Evolutionary conservation across 176 grass and related monocot genomes (phyloP).

Genomic region (Avena eriantha): DNA sequence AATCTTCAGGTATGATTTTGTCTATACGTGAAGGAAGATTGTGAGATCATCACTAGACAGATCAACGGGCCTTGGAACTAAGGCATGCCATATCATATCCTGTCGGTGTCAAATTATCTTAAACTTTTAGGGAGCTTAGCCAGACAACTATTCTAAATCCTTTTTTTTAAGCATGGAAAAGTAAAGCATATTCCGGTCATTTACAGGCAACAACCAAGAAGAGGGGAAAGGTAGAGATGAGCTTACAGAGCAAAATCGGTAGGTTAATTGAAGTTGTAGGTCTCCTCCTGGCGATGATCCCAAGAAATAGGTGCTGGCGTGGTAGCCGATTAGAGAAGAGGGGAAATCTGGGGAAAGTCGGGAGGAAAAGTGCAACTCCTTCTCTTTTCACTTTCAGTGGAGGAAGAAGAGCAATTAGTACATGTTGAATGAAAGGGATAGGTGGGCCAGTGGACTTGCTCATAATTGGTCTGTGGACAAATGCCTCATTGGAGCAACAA

Average conservation of each 20-base stretch:
- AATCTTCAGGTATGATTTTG: neutral
- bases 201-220: neutral
- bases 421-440: constrained; percentile 5
- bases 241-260: constrained; percentile 5
- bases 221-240: neutral
- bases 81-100: too few relatives aligned
- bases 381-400: neutral
- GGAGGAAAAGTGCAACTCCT: neutral
- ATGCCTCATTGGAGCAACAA: neutral
- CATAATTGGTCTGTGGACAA: neutral
- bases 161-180: neutral
- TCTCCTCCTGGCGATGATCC: constrained; percentile 2
- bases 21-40: neutral
- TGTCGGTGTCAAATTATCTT: too few relatives aligned
- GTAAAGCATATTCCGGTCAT: neutral
- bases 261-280: neutral
- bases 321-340: constrained; percentile 16
- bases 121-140: too few relatives aligned
- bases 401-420: constrained; percentile 22
- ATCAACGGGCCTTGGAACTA: too few relatives aligned
- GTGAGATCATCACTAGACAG: too few relatives aligned
- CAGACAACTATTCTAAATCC: too few relatives aligned
- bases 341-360: constrained; percentile 5
- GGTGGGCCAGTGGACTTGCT: neutral
- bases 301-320: neutral